Conservation (phyloP, 2,329 filamentous ascomycete genomes). For the Cercospora zeina region DNA sequence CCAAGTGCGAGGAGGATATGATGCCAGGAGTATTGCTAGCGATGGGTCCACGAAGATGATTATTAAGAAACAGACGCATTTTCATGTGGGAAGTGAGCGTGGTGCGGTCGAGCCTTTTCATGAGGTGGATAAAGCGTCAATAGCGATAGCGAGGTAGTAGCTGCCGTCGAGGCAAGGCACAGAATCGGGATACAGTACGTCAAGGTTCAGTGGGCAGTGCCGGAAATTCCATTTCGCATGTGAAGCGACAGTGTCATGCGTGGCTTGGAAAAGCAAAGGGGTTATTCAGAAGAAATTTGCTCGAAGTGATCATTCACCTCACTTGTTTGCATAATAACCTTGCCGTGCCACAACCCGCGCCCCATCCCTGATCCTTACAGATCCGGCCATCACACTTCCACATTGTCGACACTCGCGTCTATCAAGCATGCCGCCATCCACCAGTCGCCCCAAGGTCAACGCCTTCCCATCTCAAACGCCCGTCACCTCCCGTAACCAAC, state of each 20-base stretch:
- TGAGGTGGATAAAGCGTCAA: neutral
- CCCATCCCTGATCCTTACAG: neutral
- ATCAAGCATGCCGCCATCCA: neutral
- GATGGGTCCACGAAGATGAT: constrained; percentile 28
- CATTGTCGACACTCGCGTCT: neutral
- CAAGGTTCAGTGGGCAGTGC: neutral
- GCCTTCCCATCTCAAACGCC: neutral
- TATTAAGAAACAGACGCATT: constrained; percentile 27
- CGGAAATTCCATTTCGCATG: neutral
- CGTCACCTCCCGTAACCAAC: neutral
- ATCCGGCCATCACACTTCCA: neutral
- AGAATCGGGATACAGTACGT: neutral
- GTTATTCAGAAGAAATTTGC: too few species aligned
- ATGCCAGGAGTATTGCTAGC: constrained; percentile 22
- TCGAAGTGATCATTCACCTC: neutral
- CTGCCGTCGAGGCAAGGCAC: neutral
- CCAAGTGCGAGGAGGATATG: constrained; percentile 11
- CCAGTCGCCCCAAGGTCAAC: neutral
- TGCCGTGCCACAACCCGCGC: neutral
- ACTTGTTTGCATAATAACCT: neutral
- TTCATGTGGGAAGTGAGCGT: constrained; percentile 15
- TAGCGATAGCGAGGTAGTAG: neutral
- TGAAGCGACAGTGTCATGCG: too few species aligned
- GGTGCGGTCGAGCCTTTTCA: neutral
- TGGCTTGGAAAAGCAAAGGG: too few species aligned